Conservation (phyloP, 2,329 filamentous ascomycete species). For the Dactylellina leptospora region DNA sequence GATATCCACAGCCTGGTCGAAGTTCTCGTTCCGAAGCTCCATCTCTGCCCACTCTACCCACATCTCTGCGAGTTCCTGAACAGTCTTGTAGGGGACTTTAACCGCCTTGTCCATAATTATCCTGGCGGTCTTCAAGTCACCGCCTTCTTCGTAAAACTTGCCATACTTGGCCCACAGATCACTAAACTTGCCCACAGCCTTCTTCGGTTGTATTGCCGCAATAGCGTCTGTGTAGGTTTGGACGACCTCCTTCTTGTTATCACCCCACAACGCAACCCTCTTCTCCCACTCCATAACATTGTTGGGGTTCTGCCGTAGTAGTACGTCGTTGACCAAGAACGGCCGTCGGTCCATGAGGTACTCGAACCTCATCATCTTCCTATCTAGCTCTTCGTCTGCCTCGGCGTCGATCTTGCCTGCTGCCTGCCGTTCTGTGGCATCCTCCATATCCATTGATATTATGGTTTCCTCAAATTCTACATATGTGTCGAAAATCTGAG, state of each 20-base stretch:
- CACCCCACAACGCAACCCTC: slow-evolving; percentile 90
- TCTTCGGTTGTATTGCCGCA: slow-evolving; percentile 89
- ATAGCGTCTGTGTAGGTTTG: slow-evolving; percentile 96
- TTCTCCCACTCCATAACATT: slow-evolving; percentile 98
- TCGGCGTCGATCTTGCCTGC: slow-evolving; percentile 80
- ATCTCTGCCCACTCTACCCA: slow-evolving; percentile 99
- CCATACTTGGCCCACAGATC: slow-evolving; percentile 97
- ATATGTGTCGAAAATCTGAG: slow-evolving; percentile 94
- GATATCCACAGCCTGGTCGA: slow-evolving; percentile 90
- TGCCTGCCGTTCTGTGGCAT: slow-evolving; percentile 79
- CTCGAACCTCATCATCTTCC: slow-evolving; percentile 97
- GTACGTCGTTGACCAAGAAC: slow-evolving; percentile 94
- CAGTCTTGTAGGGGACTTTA: slow-evolving; percentile 96
- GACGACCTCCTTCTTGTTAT: slow-evolving; percentile 89
- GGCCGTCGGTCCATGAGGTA: slow-evolving; percentile 96
- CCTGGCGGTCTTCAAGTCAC: slow-evolving; percentile 82
- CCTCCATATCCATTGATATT: slow-evolving; percentile 89
- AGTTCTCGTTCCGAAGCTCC: slow-evolving; percentile 94
- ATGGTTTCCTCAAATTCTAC: slow-evolving; percentile 97
- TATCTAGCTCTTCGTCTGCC: slow-evolving; percentile 92
- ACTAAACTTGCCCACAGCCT: slow-evolving; percentile 90
- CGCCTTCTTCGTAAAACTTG: slow-evolving; percentile 91
- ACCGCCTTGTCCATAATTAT: slow-evolving; percentile 97
- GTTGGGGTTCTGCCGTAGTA: slow-evolving; percentile 93
- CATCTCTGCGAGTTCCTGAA: slow-evolving; percentile 95